Conservation (phyloP, 116 monocot genomes). For the Cymodocea nodosa region DNA sequence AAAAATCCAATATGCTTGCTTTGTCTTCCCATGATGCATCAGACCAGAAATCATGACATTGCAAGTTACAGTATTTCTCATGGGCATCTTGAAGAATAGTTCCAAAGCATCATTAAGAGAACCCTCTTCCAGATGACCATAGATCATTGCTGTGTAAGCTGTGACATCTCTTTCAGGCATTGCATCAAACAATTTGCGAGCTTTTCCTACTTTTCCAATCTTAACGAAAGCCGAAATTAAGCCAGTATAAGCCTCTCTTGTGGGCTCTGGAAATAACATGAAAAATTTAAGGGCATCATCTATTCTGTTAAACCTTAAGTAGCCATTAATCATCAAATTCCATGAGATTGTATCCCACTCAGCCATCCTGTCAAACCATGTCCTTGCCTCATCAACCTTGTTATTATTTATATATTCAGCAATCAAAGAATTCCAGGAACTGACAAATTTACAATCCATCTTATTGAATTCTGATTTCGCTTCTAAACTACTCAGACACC, state of each 20-base stretch:
- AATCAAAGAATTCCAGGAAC: constrained; percentile 49
- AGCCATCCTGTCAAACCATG: constrained; percentile 29
- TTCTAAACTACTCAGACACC: constrained; percentile 18
- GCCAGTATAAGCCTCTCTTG: constrained; percentile 26
- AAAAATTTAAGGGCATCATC: constrained; percentile 32
- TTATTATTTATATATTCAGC: constrained; percentile 23
- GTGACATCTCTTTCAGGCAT: constrained; percentile 41
- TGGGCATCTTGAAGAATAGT: constrained; percentile 35
- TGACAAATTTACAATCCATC: constrained; percentile 29
- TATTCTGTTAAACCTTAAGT: constrained; percentile 22
- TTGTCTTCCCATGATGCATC: constrained; percentile 28
- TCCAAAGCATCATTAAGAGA: constrained; percentile 25
- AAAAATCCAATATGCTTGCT: constrained; percentile 37
- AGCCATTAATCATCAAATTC: constrained; percentile 41
- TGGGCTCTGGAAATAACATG: constrained; percentile 29
- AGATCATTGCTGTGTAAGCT: constrained; percentile 42
- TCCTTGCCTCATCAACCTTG: constrained; percentile 26
- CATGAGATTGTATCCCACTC: constrained; percentile 28
- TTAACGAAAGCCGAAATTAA: constrained; percentile 36
- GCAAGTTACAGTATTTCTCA: constrained; percentile 31
- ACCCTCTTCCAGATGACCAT: constrained; percentile 36
- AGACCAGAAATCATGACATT: constrained; percentile 65
- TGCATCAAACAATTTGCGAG: constrained; percentile 27
- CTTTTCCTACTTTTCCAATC: constrained; percentile 26
- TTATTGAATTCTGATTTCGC: constrained; percentile 34